A percentile compares a stretch with the other conserved stretches of the same genome.
Evolutionary conservation across 768 basidiomycete species (phyloP).

Genomic region (Tylopilus vinaceipallidus): DNA sequence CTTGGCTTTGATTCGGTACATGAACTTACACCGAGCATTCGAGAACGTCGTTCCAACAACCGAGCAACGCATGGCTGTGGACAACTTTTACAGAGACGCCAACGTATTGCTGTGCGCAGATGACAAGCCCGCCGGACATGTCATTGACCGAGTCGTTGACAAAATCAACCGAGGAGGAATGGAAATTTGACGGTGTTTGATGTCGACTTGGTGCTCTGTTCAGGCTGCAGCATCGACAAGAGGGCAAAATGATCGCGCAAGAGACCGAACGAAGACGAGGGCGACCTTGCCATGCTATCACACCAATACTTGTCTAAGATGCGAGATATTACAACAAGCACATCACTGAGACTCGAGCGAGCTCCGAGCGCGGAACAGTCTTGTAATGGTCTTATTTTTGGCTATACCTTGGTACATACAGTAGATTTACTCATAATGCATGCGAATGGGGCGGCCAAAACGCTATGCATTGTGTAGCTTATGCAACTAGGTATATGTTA

Average conservation of each 20-base stretch:
- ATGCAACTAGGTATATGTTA: too few species aligned
- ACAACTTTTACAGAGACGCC: constrained; percentile 89
- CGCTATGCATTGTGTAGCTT: too few species aligned
- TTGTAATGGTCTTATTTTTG: constrained; percentile 45
- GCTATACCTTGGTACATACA: constrained; percentile 18
- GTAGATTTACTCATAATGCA: too few species aligned
- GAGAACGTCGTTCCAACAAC: constrained; percentile 52
- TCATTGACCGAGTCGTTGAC: constrained; percentile 85
- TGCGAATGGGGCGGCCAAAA: too few species aligned
- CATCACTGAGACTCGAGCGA: constrained; percentile 92
- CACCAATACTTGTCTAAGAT: constrained; percentile 52
- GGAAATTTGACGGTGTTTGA: neutral
- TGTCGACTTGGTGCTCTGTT: neutral
- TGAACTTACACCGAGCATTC: constrained; percentile 10
- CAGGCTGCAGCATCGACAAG: constrained; percentile 77
- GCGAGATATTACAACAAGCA: constrained; percentile 96
- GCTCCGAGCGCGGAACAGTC: constrained; percentile 96
- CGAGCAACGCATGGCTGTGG: constrained; percentile 66
- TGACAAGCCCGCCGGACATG: constrained; percentile 92
- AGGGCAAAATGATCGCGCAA: constrained; percentile 89
- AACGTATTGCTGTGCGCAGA: constrained; percentile 93
- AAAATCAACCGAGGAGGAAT: constrained; percentile 94
- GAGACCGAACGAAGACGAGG: constrained; percentile 86
- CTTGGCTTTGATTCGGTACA: neutral
- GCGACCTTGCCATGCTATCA: constrained; percentile 42